Base-by-base conservation (phyloP, 768 basidiomycete genomes). In the Amanita polypyramis region DNA sequence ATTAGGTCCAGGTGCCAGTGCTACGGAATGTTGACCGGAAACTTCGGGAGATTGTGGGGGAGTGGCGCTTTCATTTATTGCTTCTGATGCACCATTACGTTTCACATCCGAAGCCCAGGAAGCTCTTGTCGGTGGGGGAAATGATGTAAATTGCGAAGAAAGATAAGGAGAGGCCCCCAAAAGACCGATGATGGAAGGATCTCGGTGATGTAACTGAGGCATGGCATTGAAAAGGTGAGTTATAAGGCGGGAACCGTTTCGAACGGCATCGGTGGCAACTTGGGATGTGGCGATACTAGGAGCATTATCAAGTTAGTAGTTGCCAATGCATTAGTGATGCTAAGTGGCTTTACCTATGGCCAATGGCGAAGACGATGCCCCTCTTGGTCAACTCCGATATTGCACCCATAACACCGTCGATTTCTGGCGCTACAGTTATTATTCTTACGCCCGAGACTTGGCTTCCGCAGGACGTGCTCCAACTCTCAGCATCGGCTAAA, bases 201-300 rank as follows among this genome's bases (percentile, higher is more conserved):
- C 90, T 29, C 92, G 77, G 60, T 95, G 91, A 60, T 94, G 85
- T 33, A 89, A 64, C 56, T 85, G 86, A 11, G 86, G 86, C 90
- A 92, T 92, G 5, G 90, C 88, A 55, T 95, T 95, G 79, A 91
- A 93, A 20, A 94, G 69, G 63, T 94, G 92, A 0, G 92, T 94
- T 54, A 94, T 88, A 49, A 91, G 76, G n/a, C 79, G 73, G 5
- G 89, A 86, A 15, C 91, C 91, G 49, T 72, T 70, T 14, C 72
- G 64, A 4, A 93, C 73, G 2, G 88, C 88, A 6, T 74, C 64
- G 15, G 79, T 80, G 5, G 91, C 88, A 51, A 80, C 65, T 21
- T 81, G 77, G 1, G 87, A 83, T 12, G 78, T 76, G 19, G 90
- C 90, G 55, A 79, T 76, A 55, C 88, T 91, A 47, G 7, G 41